Evolutionary conservation across 805 yeast genomes (phyloP).

Genomic region (Candida saitoana): DNA sequence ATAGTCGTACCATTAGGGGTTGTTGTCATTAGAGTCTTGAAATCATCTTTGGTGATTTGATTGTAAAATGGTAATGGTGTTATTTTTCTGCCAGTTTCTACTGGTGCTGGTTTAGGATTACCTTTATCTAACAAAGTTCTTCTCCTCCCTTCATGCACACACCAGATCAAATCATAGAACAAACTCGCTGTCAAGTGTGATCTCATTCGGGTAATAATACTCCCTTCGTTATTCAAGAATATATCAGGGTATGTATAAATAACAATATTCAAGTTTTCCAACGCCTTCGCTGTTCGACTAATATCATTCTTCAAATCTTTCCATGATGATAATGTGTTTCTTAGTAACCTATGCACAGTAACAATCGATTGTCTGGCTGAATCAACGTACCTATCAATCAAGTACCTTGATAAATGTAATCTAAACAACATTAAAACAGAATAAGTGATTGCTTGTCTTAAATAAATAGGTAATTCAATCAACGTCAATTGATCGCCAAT

Average conservation of each 20-base stretch:
- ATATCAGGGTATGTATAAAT: conserved; percentile 83
- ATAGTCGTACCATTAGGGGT: conserved; percentile 91
- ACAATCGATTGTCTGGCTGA: conserved; percentile 91
- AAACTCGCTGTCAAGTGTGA: conserved; percentile 88
- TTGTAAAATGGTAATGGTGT: conserved; percentile 85
- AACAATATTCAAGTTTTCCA: conserved; percentile 84
- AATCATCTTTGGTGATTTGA: conserved; percentile 85
- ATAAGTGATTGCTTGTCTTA: conserved; percentile 80
- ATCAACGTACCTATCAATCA: conserved; percentile 72
- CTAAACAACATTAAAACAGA: conserved; percentile 77
- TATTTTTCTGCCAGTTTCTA: conserved; percentile 31
- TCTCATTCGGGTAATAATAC: conserved; percentile 79
- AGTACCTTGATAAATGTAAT: conserved; percentile 71
- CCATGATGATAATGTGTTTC: conserved; percentile 91
- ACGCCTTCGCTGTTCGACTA: conserved; percentile 83
- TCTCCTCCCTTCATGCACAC: conserved; percentile 90
- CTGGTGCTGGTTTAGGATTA: conserved; percentile 9
- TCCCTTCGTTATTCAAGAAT: conserved; percentile 51
- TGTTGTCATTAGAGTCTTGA: conserved; percentile 77
- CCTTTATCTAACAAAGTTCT: conserved; percentile 41
- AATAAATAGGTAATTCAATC: conserved; percentile 80
- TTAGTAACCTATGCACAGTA: conserved; percentile 80
- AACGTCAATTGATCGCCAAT: conserved; percentile 59
- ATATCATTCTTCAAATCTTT: conserved; percentile 85
- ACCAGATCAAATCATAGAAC: conserved; percentile 89